These are phyloP conservation scores for Chaetomiaceae sp. DNA, from an alignment of 2,329 filamentous ascomycete species.

Conservation along the genomic window DNA sequence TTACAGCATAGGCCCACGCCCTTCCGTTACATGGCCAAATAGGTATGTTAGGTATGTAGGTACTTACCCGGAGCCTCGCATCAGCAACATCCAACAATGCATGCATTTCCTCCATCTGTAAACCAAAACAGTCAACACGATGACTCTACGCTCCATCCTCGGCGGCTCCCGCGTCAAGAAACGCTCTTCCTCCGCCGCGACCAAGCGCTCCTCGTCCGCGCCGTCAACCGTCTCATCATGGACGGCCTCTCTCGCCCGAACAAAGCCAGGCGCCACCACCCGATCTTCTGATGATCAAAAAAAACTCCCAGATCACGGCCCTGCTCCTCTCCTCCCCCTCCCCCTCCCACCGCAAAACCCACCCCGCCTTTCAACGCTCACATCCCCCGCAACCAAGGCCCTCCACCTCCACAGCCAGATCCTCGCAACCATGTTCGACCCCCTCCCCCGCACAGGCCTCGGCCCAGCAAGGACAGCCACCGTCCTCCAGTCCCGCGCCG, in stretches of 20 bases:
- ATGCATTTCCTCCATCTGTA: background rate
- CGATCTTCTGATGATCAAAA: conserved; percentile 39
- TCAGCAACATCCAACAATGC: background rate
- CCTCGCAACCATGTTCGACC: conserved; percentile 58
- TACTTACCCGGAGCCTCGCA: background rate
- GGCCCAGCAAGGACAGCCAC: conserved; percentile 59
- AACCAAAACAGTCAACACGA: background rate
- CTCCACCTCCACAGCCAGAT: conserved; percentile 61
- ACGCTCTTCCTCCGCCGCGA: conserved; percentile 11
- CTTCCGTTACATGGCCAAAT: no score
- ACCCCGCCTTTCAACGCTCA: conserved; percentile 25
- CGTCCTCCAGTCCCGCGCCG: conserved; percentile 56
- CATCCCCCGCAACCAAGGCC: conserved; percentile 43
- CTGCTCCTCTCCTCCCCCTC: conserved; percentile 51
- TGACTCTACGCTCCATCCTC: conserved; percentile 24
- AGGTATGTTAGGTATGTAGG: no score
- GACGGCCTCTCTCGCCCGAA: conserved; percentile 16
- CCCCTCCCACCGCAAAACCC: conserved; percentile 46
- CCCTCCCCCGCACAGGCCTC: conserved; percentile 61
- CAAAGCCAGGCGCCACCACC: conserved; percentile 28
- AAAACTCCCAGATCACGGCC: conserved; percentile 57
- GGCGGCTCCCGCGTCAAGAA: conserved; percentile 25
- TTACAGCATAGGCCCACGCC: no score
- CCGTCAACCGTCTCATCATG: background rate
- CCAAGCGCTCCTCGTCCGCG: conserved; percentile 6